A percentile compares a stretch with the other conserved stretches of the same genome.
These are phyloP conservation scores for Myxozyma vanderwaltii DNA, from an alignment of 805 yeast genomes.

Conservation along the genomic window DNA sequence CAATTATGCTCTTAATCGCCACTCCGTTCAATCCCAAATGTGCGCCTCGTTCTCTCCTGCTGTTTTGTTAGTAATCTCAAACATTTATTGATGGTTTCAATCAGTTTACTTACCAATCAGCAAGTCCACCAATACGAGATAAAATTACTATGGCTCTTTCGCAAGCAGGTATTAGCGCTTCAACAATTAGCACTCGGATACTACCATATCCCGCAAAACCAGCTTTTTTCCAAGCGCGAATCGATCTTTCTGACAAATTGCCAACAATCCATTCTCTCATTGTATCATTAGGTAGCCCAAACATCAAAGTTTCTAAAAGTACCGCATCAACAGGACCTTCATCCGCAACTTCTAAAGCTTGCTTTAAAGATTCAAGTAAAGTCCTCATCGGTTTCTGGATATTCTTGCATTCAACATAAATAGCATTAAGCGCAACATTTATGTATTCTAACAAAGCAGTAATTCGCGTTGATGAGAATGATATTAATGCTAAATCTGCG, in stretches of 20 bases:
- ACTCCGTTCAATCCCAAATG: conserved; percentile 31
- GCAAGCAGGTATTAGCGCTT: conserved; percentile 34
- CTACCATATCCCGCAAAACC: conserved; percentile 19
- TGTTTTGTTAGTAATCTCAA: too few species aligned
- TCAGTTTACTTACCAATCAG: conserved; percentile 27
- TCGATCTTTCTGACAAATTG: conserved; percentile 24
- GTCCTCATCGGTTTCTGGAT: conserved; percentile 10
- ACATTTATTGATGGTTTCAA: neutral
- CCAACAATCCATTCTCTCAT: conserved; percentile 28
- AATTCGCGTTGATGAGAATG: conserved; percentile 28
- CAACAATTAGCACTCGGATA: conserved; percentile 23
- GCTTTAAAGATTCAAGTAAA: neutral
- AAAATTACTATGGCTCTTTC: conserved; percentile 30
- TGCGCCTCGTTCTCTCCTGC: conserved; percentile 34
- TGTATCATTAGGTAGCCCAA: conserved; percentile 28
- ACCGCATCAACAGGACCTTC: conserved; percentile 1
- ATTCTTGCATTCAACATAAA: conserved; percentile 22
- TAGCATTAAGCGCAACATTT: conserved; percentile 12
- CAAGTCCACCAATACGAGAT: conserved; percentile 33
- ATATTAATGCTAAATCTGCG: conserved; percentile 21
- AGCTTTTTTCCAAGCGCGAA: conserved; percentile 31
- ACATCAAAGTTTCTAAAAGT: conserved; percentile 24
- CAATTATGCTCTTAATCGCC: conserved; percentile 20
- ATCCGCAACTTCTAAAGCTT: neutral
- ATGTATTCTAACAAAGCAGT: conserved; percentile 23